A percentile compares a stretch with the other conserved stretches of the same genome.
phyloP scores from a whole-genome alignment of 140 eudicot genomes.

The Anethum foeniculum region DNA sequence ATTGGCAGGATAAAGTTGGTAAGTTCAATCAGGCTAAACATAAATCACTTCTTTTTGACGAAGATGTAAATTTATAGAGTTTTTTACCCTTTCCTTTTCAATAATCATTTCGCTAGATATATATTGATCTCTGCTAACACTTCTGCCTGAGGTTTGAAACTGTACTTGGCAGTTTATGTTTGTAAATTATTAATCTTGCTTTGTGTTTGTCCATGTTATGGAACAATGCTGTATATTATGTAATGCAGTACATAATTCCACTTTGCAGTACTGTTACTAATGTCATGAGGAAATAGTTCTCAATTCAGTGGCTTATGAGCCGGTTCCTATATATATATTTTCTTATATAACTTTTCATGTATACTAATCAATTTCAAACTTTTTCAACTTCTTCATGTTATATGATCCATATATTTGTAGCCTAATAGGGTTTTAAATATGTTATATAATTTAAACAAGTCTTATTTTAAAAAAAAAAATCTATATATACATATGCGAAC shows the following conservation, averaged over 20 bases:
- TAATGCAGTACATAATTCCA: not conserved
- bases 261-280: not conserved
- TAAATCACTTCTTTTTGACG: conserved; percentile 15
- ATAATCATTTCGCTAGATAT: not conserved
- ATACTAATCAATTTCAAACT: no score
- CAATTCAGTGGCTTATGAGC: not conserved
- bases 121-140: not conserved
- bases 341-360: no score
- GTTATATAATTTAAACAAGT: not conserved
- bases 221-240: not conserved
- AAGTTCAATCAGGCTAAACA: conserved; percentile 35
- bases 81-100: conserved; percentile 11
- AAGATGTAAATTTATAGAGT: conserved; percentile 10
- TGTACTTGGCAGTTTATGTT: not conserved
- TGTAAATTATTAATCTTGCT: not conserved
- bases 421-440: not conserved
- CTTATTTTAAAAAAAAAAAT: no score
- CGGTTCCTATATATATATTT: not conserved
- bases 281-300: not conserved
- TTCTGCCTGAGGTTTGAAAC: not conserved
- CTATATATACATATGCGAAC: no score
- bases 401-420: not conserved
- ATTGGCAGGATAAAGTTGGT: conserved; percentile 95
- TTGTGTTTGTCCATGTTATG: not conserved
- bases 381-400: not conserved